Base-by-base conservation (phyloP, 2,329 filamentous ascomycete species). In the Fusarium udum region DNA sequence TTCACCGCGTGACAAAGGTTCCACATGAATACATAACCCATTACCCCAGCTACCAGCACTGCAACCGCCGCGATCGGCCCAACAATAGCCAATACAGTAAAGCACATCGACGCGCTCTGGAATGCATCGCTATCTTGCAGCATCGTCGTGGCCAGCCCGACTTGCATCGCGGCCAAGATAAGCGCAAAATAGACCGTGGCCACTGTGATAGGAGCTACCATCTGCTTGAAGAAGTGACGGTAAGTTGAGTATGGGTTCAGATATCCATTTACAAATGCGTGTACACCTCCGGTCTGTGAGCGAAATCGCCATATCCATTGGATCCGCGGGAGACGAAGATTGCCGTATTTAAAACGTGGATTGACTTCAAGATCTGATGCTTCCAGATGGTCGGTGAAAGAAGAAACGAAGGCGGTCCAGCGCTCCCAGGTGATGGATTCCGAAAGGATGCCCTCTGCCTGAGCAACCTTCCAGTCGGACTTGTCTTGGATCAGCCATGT, bases 1-100 rank as follows among this genome's bases (percentile, higher is more conserved):
- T 2, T 32, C 5, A 49, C 15, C 11, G 46, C 46, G 2, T 49
- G 46, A 7, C 46, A 32, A 0, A 49, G 5, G 0, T 49, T 49
- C 46, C 46, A 49, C 5, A 32, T 2, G 2, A 49, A 49, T 10
- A 32, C 46, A 14, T 49, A 49, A 0, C 46, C 46, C 46, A 49
- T 49, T 2, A 49, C 6, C 28, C 28, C 28, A 0, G 46, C 22
- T 5, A 49, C 46, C 15, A 32, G 28, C 7, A 49, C 28, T 3
- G 6, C 28, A 7, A 49, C 46, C 0, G 22, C 22, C 0, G 46
- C 28, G 28, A n/a, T 32, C 11, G 28, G 46, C 0, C 46, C 46
- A 49, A 49, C 46, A 24, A 49, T 49, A 13, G 46, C 46, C 22
- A 49, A 14, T 3, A 49, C 22, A 18, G 46, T 32, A 18, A 49